These are phyloP conservation scores for Tetrahymena malaccensis DNA, from an alignment of 73 alveolate species.

Conservation along the genomic window DNA sequence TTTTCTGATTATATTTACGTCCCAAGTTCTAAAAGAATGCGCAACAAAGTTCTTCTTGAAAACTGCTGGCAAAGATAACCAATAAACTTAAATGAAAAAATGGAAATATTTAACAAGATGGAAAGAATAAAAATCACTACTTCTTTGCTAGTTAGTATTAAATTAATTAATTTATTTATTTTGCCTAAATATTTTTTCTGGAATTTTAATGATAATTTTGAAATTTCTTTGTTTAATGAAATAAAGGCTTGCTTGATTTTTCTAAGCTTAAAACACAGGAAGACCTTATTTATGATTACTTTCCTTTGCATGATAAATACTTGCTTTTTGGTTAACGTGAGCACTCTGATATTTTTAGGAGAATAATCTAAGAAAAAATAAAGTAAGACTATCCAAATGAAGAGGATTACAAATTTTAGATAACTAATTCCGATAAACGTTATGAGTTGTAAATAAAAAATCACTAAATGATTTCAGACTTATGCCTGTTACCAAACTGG, in stretches of 20 bases:
- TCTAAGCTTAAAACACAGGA: neutral
- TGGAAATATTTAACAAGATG: neutral
- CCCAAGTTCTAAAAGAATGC: neutral
- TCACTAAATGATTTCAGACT: neutral
- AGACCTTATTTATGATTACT: neutral
- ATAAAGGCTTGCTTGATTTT: neutral
- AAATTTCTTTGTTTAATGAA: neutral
- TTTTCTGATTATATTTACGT: neutral
- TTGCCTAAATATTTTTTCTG: neutral
- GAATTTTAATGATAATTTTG: no score
- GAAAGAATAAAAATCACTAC: neutral
- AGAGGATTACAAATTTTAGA: neutral
- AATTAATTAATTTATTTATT: neutral
- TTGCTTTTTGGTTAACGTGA: neutral
- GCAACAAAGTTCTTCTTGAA: neutral
- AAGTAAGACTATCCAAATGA: neutral
- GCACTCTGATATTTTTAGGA: neutral
- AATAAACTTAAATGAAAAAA: neutral
- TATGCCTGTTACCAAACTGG: neutral
- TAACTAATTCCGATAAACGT: neutral
- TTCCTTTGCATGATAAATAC: neutral
- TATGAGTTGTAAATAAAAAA: neutral
- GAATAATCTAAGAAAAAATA: neutral
- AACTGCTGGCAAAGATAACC: neutral
- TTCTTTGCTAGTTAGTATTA: neutral